Conservation (phyloP, 768 basidiomycete species). For the Amanita molliuscula region DNA sequence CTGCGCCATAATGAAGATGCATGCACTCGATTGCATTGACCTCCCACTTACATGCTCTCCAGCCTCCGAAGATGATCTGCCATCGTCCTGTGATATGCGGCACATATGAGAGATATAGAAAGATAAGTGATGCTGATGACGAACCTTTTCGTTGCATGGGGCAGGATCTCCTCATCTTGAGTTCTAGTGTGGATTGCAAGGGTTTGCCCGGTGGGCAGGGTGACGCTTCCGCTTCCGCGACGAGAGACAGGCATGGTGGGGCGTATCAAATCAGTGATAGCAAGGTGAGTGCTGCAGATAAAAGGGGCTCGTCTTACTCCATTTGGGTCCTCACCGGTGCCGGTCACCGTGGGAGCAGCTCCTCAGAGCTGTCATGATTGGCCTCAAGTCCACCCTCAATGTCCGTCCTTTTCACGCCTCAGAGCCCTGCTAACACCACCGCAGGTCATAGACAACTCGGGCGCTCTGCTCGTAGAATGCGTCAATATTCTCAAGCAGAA, state of each 20-base stretch:
- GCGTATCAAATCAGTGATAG: slow-evolving; percentile 6
- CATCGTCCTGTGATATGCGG: slow-evolving; percentile 60
- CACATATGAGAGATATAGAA: slow-evolving; percentile 7
- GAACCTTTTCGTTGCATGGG: slow-evolving; percentile 90
- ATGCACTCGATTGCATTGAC: neutral
- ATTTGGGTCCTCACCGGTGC: slow-evolving; percentile 6
- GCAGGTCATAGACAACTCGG: slow-evolving; percentile 95
- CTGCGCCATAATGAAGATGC: slow-evolving; percentile 22
- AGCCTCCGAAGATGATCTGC: slow-evolving; percentile 89
- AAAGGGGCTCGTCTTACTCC: slow-evolving; percentile 4
- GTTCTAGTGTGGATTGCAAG: slow-evolving; percentile 84
- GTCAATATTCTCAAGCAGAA: slow-evolving; percentile 96
- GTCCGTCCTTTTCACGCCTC: slow-evolving; percentile 22
- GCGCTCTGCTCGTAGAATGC: slow-evolving; percentile 88
- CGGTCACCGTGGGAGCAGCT: slow-evolving; percentile 10
- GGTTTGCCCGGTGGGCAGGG: slow-evolving; percentile 65
- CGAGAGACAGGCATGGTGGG: slow-evolving; percentile 53
- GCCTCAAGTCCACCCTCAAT: slow-evolving; percentile 87
- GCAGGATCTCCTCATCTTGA: slow-evolving; percentile 78
- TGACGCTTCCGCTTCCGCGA: slow-evolving; percentile 68
- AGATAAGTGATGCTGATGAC: slow-evolving; percentile 14
- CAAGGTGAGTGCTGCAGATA: neutral
- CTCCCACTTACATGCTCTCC: slow-evolving; percentile 61
- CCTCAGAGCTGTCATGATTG: slow-evolving; percentile 63
- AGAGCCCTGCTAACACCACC: neutral